phyloP scores from a whole-genome alignment of 371 early-diverging fungal genomes.

The Apophysomyces trapeziformis region DNA sequence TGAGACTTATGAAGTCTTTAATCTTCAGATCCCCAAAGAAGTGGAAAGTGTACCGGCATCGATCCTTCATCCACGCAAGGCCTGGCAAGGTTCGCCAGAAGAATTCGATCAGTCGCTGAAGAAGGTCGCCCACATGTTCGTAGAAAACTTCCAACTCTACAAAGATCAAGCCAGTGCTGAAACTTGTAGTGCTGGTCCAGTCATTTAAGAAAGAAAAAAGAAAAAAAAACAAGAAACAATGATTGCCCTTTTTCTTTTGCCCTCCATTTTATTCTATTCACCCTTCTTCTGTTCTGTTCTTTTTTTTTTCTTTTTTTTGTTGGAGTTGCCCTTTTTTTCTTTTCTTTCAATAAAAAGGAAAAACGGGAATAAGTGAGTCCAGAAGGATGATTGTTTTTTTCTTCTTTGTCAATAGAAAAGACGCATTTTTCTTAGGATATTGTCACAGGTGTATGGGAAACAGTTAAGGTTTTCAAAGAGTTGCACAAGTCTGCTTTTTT shows the following conservation, averaged over 20 bases:
- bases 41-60: conserved; percentile 81
- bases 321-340: not conserved
- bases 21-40: conserved; percentile 83
- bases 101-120: conserved; percentile 70
- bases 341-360: too few relatives aligned
- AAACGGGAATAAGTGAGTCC: too few relatives aligned
- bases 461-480: too few relatives aligned
- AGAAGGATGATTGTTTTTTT: too few relatives aligned
- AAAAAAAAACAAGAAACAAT: too few relatives aligned
- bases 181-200: conserved; percentile 81
- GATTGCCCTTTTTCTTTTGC: too few relatives aligned
- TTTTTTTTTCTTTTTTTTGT: not conserved
- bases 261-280: too few relatives aligned
- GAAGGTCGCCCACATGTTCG: conserved; percentile 85
- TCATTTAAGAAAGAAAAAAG: conserved; percentile 20
- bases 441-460: too few relatives aligned
- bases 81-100: conserved; percentile 78
- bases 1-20: conserved; percentile 82
- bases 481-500: too few relatives aligned
- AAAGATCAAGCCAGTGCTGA: conserved; percentile 80
- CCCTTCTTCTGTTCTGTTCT: not conserved
- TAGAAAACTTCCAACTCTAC: conserved; percentile 89
- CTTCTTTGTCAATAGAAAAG: too few relatives aligned
- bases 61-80: conserved; percentile 85
- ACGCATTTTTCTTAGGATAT: too few relatives aligned